phyloP scores from a whole-genome alignment of 352 stramenopile genomes.

The Pythium rhizo-oryzae region DNA sequence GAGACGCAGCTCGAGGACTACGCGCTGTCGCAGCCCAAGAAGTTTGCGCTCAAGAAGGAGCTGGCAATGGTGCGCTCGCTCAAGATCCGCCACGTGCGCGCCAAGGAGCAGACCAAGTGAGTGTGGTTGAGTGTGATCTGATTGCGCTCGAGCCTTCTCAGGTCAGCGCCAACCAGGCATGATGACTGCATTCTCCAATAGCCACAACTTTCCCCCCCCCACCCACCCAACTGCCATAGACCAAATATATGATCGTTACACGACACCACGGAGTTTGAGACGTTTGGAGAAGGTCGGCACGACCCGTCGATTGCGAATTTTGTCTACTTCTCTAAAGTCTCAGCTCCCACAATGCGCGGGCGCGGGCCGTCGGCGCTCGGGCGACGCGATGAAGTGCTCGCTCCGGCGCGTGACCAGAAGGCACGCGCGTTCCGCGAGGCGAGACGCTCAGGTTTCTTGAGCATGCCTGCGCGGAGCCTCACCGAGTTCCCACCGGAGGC shows the following conservation, averaged over 20 bases:
- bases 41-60: constrained; percentile 81
- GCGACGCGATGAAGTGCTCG: constrained; percentile 56
- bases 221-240: neutral
- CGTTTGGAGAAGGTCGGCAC: neutral
- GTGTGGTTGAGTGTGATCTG: neutral
- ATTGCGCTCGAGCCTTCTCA: too few species aligned
- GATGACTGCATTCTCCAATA: too few species aligned
- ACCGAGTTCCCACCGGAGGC: constrained; percentile 65
- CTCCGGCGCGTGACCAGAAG: constrained; percentile 55
- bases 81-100: constrained; percentile 66
- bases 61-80: constrained; percentile 72
- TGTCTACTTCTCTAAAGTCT: neutral
- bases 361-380: constrained; percentile 28
- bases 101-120: constrained; percentile 17
- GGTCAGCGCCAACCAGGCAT: neutral
- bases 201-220: neutral
- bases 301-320: too few species aligned
- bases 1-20: constrained; percentile 70
- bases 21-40: constrained; percentile 65
- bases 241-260: constrained; percentile 30
- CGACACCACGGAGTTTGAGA: too few species aligned
- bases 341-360: constrained; percentile 8
- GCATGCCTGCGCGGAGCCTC: constrained; percentile 55
- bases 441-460: constrained; percentile 60
- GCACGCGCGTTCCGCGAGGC: constrained; percentile 65